Base-by-base conservation (phyloP, 2,329 filamentous ascomycete species). In the Talaromyces piceae region DNA sequence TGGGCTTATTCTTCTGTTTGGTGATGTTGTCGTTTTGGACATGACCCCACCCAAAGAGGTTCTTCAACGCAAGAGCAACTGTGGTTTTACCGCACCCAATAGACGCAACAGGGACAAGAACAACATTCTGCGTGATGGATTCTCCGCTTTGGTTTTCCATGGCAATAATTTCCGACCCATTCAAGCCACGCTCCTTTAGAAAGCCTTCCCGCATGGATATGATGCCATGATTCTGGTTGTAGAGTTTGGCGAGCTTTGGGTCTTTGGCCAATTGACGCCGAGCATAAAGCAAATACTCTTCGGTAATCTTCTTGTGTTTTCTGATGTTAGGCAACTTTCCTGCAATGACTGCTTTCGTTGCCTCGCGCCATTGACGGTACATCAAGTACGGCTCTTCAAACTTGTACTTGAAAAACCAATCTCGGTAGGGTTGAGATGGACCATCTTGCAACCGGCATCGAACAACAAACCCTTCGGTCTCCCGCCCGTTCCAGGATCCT, bases 351-450 rank as follows among this genome's bases (percentile, higher is more conserved):
- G 88, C 80, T 68, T 95, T 97, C 39, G 93, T 98, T 66, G 88
- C 95, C 72, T 98, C 93, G 56, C 93, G 84, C 93, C 93, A 98
- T 73, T 98, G 93, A 22, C 93, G 84, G 71, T 97, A 98, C 89
- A 98, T 94, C 54, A 98, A 75, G 66, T 98, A 98, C 0, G 93
- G 93, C 72, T 98, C 93, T 64, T 98, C 93, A 54, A 98, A 98
- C 73, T 98, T 98, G 80, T 91, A 98, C 71, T 98, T 98, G 83
- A 98, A 98, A 71, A 98, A 98, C 93, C 93, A 98, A 67, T 98
- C 91, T n/a, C 80, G 73, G 66, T 84, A 93, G 0, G 80, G 78
- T 2, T 67, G 68, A 12, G 67, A 65, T 1, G 69, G 72, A 0
- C 74, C 73, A 45, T 70, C 62, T 49, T 64, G 76, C 75, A 75